Conservation (phyloP, 768 basidiomycete species). For the Inosperma sp. region DNA sequence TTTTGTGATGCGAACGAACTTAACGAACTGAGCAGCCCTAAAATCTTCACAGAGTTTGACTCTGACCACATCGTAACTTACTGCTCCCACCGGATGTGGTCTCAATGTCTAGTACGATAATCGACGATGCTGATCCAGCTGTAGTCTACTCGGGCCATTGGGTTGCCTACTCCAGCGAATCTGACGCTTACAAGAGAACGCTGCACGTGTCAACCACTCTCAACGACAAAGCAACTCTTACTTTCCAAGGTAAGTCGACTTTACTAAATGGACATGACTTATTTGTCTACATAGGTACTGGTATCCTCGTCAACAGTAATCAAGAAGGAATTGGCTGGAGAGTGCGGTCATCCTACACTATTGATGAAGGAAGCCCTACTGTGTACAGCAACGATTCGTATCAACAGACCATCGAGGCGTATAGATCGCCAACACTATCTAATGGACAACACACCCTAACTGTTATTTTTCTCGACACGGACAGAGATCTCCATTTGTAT, state of each 20-base stretch:
- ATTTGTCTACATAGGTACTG: background rate
- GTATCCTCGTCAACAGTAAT: background rate
- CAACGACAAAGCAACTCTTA: background rate
- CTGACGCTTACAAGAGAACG: background rate
- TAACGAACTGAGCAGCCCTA: too few species aligned
- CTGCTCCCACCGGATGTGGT: too few species aligned
- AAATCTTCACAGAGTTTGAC: too few species aligned
- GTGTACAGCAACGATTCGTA: background rate
- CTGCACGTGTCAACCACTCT: background rate
- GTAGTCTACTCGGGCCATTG: background rate
- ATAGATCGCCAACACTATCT: background rate
- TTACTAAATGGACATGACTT: background rate
- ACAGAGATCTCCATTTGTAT: background rate
- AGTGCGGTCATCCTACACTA: conserved; percentile 1
- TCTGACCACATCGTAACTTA: too few species aligned
- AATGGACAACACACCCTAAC: conserved; percentile 3
- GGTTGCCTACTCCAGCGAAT: background rate
- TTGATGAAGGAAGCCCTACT: conserved; percentile 1
- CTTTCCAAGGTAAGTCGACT: background rate
- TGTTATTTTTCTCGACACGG: background rate
- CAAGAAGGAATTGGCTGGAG: conserved; percentile 1
- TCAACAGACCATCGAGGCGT: background rate
- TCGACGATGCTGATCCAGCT: background rate
- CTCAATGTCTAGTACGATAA: background rate
- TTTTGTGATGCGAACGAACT: too few species aligned